phyloP scores from a whole-genome alignment of 148 eudicot species.

The Rhododendron ferrugineum region DNA sequence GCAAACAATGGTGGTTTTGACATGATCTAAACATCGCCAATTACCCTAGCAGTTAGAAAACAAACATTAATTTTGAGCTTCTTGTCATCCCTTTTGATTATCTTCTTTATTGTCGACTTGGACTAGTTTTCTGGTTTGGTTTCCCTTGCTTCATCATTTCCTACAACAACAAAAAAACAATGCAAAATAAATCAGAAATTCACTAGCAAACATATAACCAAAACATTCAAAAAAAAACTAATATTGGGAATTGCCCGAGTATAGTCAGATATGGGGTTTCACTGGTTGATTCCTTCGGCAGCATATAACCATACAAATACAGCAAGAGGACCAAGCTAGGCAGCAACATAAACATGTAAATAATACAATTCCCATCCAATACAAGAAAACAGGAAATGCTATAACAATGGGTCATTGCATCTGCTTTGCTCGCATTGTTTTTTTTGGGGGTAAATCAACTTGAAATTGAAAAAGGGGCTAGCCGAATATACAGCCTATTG shows the following conservation, averaged over 20 bases:
- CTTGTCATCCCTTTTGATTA: not conserved
- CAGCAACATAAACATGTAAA: not conserved
- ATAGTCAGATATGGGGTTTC: not conserved
- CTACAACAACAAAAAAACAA: not conserved
- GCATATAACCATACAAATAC: not conserved
- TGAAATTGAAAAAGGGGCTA: too few species aligned
- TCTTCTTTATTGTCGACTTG: not conserved
- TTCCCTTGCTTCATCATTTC: not conserved
- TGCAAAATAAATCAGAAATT: not conserved
- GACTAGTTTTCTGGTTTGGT: not conserved
- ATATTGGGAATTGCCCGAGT: not conserved
- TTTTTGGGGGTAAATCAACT: too few species aligned
- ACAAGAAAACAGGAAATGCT: not conserved
- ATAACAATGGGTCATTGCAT: slow-evolving; percentile 27
- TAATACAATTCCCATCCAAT: not conserved
- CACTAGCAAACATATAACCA: not conserved
- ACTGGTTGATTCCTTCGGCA: not conserved
- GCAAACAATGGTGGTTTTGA: too few species aligned
- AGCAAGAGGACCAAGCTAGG: not conserved
- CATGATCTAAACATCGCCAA: too few species aligned
- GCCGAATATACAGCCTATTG: too few species aligned
- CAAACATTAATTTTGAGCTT: not conserved
- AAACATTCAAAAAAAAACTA: not conserved
- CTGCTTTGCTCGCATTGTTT: slow-evolving; percentile 68
- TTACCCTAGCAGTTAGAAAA: not conserved